Evolutionary conservation across 2,329 filamentous ascomycete species (phyloP).

Genomic region (Apiospora malaysiana): DNA sequence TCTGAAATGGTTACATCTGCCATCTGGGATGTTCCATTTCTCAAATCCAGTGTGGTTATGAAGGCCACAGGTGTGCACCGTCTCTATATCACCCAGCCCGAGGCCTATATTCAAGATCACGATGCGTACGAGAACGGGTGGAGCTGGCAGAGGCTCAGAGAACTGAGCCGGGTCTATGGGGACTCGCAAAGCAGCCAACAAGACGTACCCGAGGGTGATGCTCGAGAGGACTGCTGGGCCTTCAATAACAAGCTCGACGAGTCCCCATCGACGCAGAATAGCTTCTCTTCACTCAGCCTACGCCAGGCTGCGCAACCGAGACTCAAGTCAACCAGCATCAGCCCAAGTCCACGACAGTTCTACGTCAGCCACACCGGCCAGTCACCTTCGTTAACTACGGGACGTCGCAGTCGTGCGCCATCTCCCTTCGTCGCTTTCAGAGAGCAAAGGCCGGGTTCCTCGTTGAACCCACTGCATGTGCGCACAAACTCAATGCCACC

Average conservation of each 20-base stretch:
- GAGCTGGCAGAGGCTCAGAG: constrained; percentile 74
- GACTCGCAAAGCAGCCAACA: constrained; percentile 50
- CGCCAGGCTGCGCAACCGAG: constrained; percentile 48
- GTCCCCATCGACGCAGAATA: constrained; percentile 48
- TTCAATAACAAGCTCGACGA: constrained; percentile 71
- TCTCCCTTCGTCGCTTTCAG: constrained; percentile 46
- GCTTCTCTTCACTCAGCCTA: constrained; percentile 48
- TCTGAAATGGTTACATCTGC: constrained; percentile 76
- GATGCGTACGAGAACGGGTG: constrained; percentile 61
- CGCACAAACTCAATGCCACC: constrained; percentile 61
- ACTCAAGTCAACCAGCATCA: constrained; percentile 46
- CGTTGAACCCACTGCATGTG: constrained; percentile 49
- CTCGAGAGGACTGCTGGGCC: constrained; percentile 69
- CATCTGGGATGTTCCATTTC: constrained; percentile 73
- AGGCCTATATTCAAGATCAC: constrained; percentile 73
- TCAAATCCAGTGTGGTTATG: constrained; percentile 76
- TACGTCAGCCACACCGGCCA: constrained; percentile 35
- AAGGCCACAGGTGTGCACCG: constrained; percentile 67
- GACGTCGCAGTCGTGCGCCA: constrained; percentile 41
- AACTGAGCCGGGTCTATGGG: constrained; percentile 63
- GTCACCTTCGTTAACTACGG: constrained; percentile 44
- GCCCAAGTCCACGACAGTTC: constrained; percentile 49
- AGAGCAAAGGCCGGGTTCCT: constrained; percentile 41
- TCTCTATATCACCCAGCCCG: constrained; percentile 77
- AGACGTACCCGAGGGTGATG: constrained; percentile 65